Evolutionary conservation across 106 monocot genomes (phyloP).

Genomic region (Acanthochlamys bracteata): DNA sequence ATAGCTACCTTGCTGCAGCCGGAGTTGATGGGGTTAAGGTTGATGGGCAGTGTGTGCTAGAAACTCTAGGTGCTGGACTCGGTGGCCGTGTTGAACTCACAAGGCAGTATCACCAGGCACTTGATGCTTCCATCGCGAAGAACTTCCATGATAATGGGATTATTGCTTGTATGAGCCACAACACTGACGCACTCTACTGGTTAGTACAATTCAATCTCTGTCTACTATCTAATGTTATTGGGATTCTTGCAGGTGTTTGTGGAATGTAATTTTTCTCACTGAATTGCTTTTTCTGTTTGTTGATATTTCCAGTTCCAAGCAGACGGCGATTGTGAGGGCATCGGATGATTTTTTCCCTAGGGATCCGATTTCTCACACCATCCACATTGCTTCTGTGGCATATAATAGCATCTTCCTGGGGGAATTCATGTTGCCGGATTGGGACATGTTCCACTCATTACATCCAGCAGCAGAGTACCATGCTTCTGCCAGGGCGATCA

Average conservation of each 20-base stretch:
- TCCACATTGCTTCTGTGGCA: conserved; percentile 88
- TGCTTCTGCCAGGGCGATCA: conserved; percentile 82
- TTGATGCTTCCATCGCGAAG: conserved; percentile 73
- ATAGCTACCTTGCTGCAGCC: conserved; percentile 51
- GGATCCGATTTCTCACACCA: conserved; percentile 85
- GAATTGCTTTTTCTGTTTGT: background rate
- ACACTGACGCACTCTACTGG: conserved; percentile 84
- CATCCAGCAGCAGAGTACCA: conserved; percentile 95
- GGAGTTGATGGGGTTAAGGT: conserved; percentile 96
- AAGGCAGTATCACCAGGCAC: conserved; percentile 62
- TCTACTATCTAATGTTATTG: background rate
- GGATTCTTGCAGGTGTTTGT: background rate
- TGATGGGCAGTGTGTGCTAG: conserved; percentile 81
- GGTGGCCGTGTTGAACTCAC: conserved; percentile 78
- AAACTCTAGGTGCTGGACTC: conserved; percentile 70
- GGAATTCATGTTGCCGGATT: conserved; percentile 95
- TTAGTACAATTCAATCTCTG: conserved; percentile 8
- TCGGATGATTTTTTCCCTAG: conserved; percentile 97
- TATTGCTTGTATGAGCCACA: conserved; percentile 97
- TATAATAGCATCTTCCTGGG: conserved; percentile 91
- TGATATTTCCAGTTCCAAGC: conserved; percentile 55
- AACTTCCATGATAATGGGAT: conserved; percentile 83
- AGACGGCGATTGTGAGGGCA: conserved; percentile 80
- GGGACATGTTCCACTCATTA: conserved; percentile 98
- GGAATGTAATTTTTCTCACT: too few species aligned